Conservation (phyloP, 176 grass and related monocot species). For the Pontederia paniculata region DNA sequence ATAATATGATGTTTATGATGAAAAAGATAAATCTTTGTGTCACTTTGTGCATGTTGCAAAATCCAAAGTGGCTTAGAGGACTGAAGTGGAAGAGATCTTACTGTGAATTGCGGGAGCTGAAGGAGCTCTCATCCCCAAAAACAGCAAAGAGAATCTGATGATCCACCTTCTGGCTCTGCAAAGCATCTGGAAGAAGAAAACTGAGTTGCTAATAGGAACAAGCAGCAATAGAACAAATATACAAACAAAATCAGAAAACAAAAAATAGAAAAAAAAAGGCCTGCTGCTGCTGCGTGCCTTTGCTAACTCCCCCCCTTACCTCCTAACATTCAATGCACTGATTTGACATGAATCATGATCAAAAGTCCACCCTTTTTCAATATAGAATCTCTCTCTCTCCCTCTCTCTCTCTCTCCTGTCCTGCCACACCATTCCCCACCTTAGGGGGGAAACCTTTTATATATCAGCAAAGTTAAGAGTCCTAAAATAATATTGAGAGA, state of each 20-base stretch:
- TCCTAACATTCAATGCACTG: slow-evolving; percentile 38
- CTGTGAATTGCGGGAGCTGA: slow-evolving; percentile 23
- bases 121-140: slow-evolving; percentile 35
- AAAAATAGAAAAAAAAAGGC: slow-evolving; percentile 37
- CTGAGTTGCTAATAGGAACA: slow-evolving; percentile 15
- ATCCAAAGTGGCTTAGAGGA: background rate
- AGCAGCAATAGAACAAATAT: slow-evolving; percentile 22
- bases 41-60: background rate
- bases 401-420: slow-evolving; percentile 9
- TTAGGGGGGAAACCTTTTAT: slow-evolving; percentile 11
- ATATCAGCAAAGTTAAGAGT: slow-evolving; percentile 4
- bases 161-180: slow-evolving; percentile 19
- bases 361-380: slow-evolving; percentile 36
- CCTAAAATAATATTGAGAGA: background rate
- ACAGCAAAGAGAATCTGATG: slow-evolving; percentile 51
- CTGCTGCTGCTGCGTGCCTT: slow-evolving; percentile 27
- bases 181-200: slow-evolving; percentile 21
- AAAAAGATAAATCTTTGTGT: slow-evolving; percentile 43
- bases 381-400: slow-evolving; percentile 4
- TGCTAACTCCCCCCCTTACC: slow-evolving; percentile 24
- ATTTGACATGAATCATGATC: slow-evolving; percentile 68
- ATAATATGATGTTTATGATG: background rate
- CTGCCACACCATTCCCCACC: slow-evolving; percentile 20
- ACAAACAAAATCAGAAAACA: background rate
- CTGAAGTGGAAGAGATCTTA: slow-evolving; percentile 12